Evolutionary conservation across 192 early-diverging fungal genomes (phyloP).

Genomic region (Entophlyctis luteolus): DNA sequence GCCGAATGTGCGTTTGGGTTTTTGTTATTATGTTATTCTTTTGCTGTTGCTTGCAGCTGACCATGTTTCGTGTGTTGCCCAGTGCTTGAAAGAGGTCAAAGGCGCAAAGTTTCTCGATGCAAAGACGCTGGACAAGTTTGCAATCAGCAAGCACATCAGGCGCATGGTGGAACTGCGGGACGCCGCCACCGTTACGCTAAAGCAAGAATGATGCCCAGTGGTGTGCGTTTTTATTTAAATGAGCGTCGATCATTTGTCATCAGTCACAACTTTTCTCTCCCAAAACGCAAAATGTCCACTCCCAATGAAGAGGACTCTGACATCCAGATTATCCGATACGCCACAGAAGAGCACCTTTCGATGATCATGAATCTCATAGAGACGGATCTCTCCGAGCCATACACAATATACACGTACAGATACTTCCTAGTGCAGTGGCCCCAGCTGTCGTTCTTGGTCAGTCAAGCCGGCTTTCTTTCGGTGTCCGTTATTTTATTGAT

Average conservation of each 20-base stretch:
- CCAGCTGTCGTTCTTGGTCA: conserved; percentile 76
- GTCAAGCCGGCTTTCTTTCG: background rate
- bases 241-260: too few species aligned
- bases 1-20: conserved; percentile 13
- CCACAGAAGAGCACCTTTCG: conserved; percentile 71
- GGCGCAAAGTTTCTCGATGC: conserved; percentile 24
- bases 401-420: conserved; percentile 95
- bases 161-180: conserved; percentile 6
- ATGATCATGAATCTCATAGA: conserved; percentile 79
- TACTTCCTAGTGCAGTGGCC: conserved; percentile 95
- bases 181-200: background rate
- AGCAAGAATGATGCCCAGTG: too few species aligned
- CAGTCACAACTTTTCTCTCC: too few species aligned
- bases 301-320: background rate
- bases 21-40: background rate
- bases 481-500: background rate
- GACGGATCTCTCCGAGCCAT: conserved; percentile 93
- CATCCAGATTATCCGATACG: conserved; percentile 47
- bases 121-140: conserved; percentile 10
- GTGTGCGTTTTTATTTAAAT: too few species aligned
- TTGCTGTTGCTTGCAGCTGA: background rate
- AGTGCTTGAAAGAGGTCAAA: conserved; percentile 19
- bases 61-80: too few species aligned
- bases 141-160: conserved; percentile 17
- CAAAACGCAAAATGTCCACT: too few species aligned